Percentiles rank a stretch among this genome's conserved stretches.
phyloP scores from a whole-genome alignment of 495 filamentous ascomycete species.

The Acidomyces sp. region DNA sequence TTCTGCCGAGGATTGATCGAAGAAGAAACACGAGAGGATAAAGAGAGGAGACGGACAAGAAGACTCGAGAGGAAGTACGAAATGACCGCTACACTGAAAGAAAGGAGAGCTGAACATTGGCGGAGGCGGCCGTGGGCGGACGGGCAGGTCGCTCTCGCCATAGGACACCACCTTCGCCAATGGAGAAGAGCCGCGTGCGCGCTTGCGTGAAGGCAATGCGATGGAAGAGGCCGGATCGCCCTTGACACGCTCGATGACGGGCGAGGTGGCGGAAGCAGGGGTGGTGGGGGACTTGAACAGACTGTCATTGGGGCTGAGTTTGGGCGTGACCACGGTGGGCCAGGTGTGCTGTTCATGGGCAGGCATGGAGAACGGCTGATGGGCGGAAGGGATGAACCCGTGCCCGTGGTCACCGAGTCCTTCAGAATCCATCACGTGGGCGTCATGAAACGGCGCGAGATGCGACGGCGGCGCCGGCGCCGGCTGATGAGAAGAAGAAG shows the following conservation, averaged over 20 bases:
- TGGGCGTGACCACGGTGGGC: slow-evolving; percentile 3
- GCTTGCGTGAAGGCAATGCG: background rate
- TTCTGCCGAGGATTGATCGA: slow-evolving; percentile 8
- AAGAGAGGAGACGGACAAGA: slow-evolving; percentile 49
- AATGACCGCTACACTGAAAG: slow-evolving; percentile 48
- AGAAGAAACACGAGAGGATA: slow-evolving; percentile 11
- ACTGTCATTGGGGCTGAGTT: slow-evolving; percentile 5
- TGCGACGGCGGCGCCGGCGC: slow-evolving; percentile 17
- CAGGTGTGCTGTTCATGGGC: too few species aligned
- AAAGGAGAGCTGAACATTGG: slow-evolving; percentile 30
- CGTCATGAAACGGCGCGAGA: slow-evolving; percentile 22
- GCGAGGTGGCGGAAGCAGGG: slow-evolving; percentile 38
- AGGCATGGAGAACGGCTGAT: too few species aligned
- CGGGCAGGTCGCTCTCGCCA: slow-evolving; percentile 4
- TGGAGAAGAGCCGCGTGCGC: slow-evolving; percentile 4
- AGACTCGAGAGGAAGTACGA: slow-evolving; percentile 45
- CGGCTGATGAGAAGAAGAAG: slow-evolving; percentile 23
- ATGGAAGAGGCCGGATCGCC: slow-evolving; percentile 3
- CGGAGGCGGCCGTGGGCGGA: slow-evolving; percentile 17
- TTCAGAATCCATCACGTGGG: too few species aligned
- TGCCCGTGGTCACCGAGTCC: too few species aligned
- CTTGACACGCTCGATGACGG: slow-evolving; percentile 16
- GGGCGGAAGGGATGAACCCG: too few species aligned
- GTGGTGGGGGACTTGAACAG: slow-evolving; percentile 40
- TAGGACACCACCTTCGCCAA: slow-evolving; percentile 6